These are phyloP conservation scores for Coccomyxa sp. DNA, from an alignment of 139 green algal species.

Conservation along the genomic window DNA sequence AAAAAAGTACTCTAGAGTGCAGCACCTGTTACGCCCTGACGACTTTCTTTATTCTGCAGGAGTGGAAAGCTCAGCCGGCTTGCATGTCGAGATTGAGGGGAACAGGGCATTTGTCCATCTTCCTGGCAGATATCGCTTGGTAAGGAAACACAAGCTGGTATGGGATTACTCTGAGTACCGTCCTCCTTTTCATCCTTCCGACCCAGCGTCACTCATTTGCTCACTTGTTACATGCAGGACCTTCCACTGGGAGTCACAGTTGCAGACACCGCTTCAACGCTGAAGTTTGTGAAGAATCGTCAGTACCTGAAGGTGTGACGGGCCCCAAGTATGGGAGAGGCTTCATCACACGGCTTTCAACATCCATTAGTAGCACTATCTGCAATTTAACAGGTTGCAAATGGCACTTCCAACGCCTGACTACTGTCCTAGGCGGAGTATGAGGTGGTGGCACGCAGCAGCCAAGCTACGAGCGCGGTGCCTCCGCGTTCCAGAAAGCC, in stretches of 20 bases:
- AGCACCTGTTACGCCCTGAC: not conserved
- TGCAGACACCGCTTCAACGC: not conserved
- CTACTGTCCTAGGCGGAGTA: no score
- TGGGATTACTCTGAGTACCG: not conserved
- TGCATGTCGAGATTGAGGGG: not conserved
- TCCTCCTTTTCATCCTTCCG: not conserved
- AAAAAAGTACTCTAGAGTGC: not conserved
- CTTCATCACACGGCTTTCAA: no score
- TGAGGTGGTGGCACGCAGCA: no score
- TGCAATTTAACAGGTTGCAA: no score
- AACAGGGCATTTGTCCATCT: not conserved
- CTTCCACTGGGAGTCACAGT: constrained; percentile 10
- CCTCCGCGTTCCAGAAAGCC: no score
- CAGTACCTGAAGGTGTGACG: constrained; percentile 1
- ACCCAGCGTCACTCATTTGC: not conserved
- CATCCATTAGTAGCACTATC: no score
- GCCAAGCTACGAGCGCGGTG: no score
- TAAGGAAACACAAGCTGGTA: not conserved
- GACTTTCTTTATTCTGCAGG: not conserved
- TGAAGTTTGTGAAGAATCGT: constrained; percentile 14
- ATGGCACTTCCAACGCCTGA: no score
- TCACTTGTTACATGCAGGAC: constrained; percentile 8
- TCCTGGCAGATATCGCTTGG: constrained; percentile 3
- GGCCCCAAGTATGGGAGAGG: no score
- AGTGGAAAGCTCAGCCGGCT: not conserved